A percentile compares a stretch with the other conserved stretches of the same genome.
These are phyloP conservation scores for Linnemannia exigua DNA, from an alignment of 192 early-diverging fungal species.

Conservation along the genomic window DNA sequence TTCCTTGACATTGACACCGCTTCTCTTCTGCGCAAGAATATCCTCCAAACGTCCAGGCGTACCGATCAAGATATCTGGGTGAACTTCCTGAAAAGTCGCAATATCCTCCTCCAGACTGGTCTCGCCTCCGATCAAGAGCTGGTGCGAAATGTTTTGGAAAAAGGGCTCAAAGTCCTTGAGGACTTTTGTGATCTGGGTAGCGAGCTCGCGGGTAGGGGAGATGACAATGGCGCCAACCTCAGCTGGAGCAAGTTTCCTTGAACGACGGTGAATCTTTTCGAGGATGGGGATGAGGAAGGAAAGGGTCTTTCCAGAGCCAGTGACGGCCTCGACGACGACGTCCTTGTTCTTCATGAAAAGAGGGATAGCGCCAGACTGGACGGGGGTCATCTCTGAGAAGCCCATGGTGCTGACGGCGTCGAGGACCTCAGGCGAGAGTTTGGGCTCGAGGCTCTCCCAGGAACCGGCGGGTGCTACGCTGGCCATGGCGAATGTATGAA, in stretches of 20 bases:
- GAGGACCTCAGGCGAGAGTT: slow-evolving; percentile 67
- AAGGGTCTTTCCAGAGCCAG: slow-evolving; percentile 97
- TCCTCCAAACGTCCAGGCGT: slow-evolving; percentile 94
- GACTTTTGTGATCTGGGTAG: slow-evolving; percentile 87
- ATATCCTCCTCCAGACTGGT: slow-evolving; percentile 75
- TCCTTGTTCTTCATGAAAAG: slow-evolving; percentile 94
- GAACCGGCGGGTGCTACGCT: slow-evolving; percentile 67
- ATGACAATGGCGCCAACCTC: slow-evolving; percentile 93
- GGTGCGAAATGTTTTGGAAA: slow-evolving; percentile 58
- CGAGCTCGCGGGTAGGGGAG: slow-evolving; percentile 92
- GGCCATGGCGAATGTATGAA: slow-evolving; percentile 21
- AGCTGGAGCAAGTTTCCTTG: slow-evolving; percentile 69
- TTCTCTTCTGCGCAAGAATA: slow-evolving; percentile 66
- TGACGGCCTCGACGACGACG: slow-evolving; percentile 97
- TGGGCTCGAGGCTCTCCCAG: slow-evolving; percentile 74
- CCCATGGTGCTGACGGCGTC: slow-evolving; percentile 75
- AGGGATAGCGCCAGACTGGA: slow-evolving; percentile 93
- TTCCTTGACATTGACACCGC: slow-evolving; percentile 78
- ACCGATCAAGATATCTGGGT: slow-evolving; percentile 89
- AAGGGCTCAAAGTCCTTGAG: slow-evolving; percentile 71
- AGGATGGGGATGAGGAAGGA: slow-evolving; percentile 93
- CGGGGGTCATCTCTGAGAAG: slow-evolving; percentile 93
- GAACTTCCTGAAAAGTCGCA: slow-evolving; percentile 68
- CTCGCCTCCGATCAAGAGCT: slow-evolving; percentile 82
- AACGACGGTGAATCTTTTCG: slow-evolving; percentile 83